Evolutionary conservation across 345 rosid genomes (phyloP).

Genomic region (rapeseed (Brassica napus)): DNA sequence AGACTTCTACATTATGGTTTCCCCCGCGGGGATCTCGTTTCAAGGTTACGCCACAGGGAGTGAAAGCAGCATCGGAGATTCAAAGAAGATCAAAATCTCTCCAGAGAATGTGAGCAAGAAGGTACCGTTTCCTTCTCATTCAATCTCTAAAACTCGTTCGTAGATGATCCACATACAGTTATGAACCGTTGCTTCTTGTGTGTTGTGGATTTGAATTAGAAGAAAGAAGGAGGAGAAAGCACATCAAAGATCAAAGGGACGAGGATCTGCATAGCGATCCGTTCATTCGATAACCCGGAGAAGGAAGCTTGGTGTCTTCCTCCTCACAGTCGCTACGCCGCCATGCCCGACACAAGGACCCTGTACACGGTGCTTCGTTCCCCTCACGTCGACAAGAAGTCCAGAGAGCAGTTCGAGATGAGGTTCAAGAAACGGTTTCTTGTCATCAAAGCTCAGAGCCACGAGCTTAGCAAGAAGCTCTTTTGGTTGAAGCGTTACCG

Average conservation of each 20-base stretch:
- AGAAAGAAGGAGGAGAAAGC: conserved; percentile 49
- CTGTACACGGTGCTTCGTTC: conserved; percentile 36
- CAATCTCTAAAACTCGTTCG: neutral
- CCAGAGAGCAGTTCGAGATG: conserved; percentile 40
- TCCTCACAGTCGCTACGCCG: conserved; percentile 34
- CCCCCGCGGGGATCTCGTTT: conserved; percentile 48
- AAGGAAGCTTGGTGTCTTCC: conserved; percentile 40
- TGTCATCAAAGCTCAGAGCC: conserved; percentile 40
- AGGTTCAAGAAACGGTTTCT: conserved; percentile 36
- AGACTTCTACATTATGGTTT: no score
- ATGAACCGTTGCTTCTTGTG: neutral
- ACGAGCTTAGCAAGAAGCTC: conserved; percentile 37
- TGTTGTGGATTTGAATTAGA: conserved; percentile 41
- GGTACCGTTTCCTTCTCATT: conserved; percentile 40
- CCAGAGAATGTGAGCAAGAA: conserved; percentile 56
- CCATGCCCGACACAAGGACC: conserved; percentile 38
- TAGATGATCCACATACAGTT: neutral
- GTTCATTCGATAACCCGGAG: conserved; percentile 29
- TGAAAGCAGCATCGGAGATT: neutral
- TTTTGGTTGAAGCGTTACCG: conserved; percentile 41
- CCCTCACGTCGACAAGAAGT: conserved; percentile 38
- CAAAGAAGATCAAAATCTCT: conserved; percentile 50
- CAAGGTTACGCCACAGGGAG: conserved; percentile 39
- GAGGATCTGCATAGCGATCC: conserved; percentile 36
- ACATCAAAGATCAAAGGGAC: conserved; percentile 41